These are phyloP conservation scores for Penicillium corylophilum DNA, from an alignment of 2,329 filamentous ascomycete genomes.

Conservation along the genomic window DNA sequence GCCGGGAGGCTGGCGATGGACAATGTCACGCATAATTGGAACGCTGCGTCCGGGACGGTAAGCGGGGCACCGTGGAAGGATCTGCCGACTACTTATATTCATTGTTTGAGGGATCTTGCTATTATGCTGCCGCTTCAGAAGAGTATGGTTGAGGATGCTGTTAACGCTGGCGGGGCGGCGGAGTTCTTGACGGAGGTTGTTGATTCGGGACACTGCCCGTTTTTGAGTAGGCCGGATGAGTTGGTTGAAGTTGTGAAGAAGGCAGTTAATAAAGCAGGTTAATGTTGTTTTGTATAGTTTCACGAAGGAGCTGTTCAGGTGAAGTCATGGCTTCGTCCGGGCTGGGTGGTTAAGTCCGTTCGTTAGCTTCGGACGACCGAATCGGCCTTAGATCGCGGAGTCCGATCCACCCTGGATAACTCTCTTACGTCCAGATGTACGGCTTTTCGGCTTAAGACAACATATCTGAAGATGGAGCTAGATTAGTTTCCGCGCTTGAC, in stretches of 20 bases:
- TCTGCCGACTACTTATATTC: slow-evolving; percentile 7
- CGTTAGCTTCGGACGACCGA: too few species aligned
- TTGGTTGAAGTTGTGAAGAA: neutral
- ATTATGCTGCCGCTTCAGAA: slow-evolving; percentile 4
- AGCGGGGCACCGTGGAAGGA: slow-evolving; percentile 5
- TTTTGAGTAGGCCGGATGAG: slow-evolving; percentile 5
- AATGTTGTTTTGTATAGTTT: too few species aligned
- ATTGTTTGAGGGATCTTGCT: slow-evolving; percentile 2
- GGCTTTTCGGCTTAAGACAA: too few species aligned
- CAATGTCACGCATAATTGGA: slow-evolving; percentile 7
- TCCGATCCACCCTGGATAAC: too few species aligned
- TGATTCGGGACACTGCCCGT: slow-evolving; percentile 10
- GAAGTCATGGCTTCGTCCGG: too few species aligned
- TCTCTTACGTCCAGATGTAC: neutral
- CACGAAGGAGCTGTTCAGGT: too few species aligned
- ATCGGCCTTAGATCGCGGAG: too few species aligned
- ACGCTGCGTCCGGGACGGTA: slow-evolving; percentile 1
- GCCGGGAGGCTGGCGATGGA: neutral
- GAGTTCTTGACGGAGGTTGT: neutral
- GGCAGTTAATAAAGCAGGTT: too few species aligned
- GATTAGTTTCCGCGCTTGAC: neutral
- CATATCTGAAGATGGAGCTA: neutral
- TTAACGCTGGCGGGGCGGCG: neutral
- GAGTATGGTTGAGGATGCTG: slow-evolving; percentile 7
- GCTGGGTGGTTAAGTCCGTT: too few species aligned